phyloP scores from a whole-genome alignment of 2,329 filamentous ascomycete genomes.

The Exutisphaerella laricina region DNA sequence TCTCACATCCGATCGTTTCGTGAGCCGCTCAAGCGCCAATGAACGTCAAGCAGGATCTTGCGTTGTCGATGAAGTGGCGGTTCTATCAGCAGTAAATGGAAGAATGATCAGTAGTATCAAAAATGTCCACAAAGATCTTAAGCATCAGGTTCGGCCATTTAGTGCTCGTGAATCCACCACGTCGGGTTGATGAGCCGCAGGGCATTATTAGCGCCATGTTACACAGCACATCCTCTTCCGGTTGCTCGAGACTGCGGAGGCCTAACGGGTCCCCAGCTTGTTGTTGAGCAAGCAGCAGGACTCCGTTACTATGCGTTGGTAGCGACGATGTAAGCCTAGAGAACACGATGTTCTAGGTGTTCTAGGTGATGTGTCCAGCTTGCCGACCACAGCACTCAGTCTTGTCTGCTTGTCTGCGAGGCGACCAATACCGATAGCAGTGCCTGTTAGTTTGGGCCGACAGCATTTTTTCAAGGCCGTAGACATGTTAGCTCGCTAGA shows the following conservation, averaged over 20 bases:
- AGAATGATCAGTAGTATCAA: neutral
- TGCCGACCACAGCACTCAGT: neutral
- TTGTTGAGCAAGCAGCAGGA: neutral
- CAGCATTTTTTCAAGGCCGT: too few relatives aligned
- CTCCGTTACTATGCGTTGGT: neutral
- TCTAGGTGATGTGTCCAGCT: neutral
- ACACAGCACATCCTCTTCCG: constrained; percentile 2
- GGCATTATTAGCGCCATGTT: neutral
- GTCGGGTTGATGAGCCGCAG: neutral
- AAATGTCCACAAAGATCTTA: neutral
- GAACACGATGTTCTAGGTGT: neutral
- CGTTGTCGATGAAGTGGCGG: neutral
- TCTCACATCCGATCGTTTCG: neutral
- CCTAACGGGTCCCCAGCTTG: neutral
- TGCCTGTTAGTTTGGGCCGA: too few relatives aligned
- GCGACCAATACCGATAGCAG: neutral
- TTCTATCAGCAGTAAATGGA: neutral
- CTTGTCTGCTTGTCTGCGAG: neutral
- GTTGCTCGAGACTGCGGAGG: neutral
- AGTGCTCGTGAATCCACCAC: neutral
- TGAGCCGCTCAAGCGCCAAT: neutral
- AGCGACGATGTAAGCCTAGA: neutral
- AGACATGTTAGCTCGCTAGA: too few relatives aligned
- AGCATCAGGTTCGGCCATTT: neutral
- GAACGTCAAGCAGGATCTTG: neutral